Percentiles rank a stretch among this genome's conserved stretches.
Evolutionary conservation across 495 filamentous ascomycete genomes (phyloP).

Genomic region (Lasiosphaeris hirsuta): DNA sequence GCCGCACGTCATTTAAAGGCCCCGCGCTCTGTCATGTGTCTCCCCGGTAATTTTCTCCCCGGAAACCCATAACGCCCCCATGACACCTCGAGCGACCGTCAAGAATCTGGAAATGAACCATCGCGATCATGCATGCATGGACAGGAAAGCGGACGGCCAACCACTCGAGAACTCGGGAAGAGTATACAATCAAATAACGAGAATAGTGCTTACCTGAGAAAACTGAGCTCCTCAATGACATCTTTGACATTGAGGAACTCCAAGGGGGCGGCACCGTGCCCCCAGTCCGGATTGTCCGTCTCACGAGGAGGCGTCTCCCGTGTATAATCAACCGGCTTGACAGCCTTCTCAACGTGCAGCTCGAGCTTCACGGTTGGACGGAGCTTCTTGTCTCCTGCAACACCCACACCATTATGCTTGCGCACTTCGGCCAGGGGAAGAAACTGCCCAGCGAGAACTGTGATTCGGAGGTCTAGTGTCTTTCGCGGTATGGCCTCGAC

Average conservation of each 20-base stretch:
- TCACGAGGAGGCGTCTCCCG: conserved; percentile 30
- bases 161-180: too few species aligned
- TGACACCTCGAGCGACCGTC: too few species aligned
- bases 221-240: conserved; percentile 45
- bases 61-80: too few species aligned
- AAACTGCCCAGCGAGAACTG: conserved; percentile 42
- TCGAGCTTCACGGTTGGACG: conserved; percentile 65
- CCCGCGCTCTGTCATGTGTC: too few species aligned
- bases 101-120: too few species aligned
- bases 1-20: too few species aligned
- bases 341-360: conserved; percentile 67
- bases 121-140: too few species aligned
- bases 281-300: conserved; percentile 44
- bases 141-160: too few species aligned
- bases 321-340: conserved; percentile 32
- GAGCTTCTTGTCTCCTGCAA: conserved; percentile 26
- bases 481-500: conserved; percentile 20
- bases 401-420: conserved; percentile 20
- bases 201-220: conserved; percentile 41
- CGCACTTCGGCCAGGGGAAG: conserved; percentile 34
- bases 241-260: conserved; percentile 38
- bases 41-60: too few species aligned
- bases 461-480: conserved; percentile 41
- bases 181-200: neutral
- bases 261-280: conserved; percentile 24